phyloP scores from a whole-genome alignment of 2,329 filamentous ascomycete species.

The Xylariaceae sp. region DNA sequence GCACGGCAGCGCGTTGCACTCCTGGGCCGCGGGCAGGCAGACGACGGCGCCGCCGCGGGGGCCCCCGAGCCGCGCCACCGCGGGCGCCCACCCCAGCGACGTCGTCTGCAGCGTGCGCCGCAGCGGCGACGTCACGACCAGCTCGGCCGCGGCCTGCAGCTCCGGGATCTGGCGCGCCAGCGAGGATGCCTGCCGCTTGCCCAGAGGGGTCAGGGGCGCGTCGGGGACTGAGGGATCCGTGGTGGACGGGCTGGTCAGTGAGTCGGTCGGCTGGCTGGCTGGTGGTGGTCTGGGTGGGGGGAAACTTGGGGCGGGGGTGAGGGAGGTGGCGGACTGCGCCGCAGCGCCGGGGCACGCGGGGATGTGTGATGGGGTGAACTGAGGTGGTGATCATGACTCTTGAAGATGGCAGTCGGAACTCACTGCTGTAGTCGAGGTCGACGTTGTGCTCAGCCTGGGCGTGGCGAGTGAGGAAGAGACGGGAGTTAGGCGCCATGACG shows the following conservation, averaged over 20 bases:
- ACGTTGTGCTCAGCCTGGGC: constrained; percentile 23
- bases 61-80: constrained; percentile 14
- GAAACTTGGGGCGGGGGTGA: background rate
- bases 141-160: constrained; percentile 15
- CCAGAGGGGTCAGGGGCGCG: constrained; percentile 18
- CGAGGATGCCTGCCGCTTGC: constrained; percentile 18
- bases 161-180: constrained; percentile 11
- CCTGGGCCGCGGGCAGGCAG: constrained; percentile 23
- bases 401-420: too few species aligned
- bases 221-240: constrained; percentile 17
- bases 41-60: constrained; percentile 13
- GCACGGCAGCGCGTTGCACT: constrained; percentile 21
- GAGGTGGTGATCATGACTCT: background rate
- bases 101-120: constrained; percentile 27
- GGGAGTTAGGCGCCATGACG: constrained; percentile 20
- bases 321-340: too few species aligned
- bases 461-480: constrained; percentile 18
- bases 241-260: too few species aligned
- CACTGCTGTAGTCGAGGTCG: constrained; percentile 18
- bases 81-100: constrained; percentile 18
- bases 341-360: too few species aligned
- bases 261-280: background rate
- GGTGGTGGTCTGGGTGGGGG: background rate
- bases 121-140: constrained; percentile 24
- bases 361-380: background rate